Evolutionary conservation across 2,329 filamentous ascomycete genomes (phyloP).

Genomic region (Colletotrichum australisinense): DNA sequence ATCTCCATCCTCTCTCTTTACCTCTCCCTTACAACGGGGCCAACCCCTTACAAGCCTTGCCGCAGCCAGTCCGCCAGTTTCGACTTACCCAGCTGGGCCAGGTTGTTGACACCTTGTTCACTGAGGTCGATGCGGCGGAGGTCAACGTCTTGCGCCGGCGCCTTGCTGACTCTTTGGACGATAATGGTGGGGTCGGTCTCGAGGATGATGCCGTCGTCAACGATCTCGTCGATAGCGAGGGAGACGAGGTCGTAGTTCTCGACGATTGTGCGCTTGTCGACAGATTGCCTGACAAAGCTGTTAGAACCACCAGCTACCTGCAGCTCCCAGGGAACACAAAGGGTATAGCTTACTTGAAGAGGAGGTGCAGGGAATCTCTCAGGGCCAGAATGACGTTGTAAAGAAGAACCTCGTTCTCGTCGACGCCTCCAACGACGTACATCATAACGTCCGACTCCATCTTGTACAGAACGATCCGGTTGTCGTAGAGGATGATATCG

Average conservation of each 20-base stretch:
- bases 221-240: constrained; percentile 93
- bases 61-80: constrained; percentile 92
- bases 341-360: constrained; percentile 82
- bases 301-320: background rate
- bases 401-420: constrained; percentile 97
- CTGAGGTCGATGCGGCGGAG: constrained; percentile 95
- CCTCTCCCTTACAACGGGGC: background rate
- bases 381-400: constrained; percentile 96
- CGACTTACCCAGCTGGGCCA: constrained; percentile 92
- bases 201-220: constrained; percentile 95
- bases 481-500: constrained; percentile 98
- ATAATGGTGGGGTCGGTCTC: constrained; percentile 97
- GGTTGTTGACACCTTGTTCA: constrained; percentile 93
- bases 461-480: constrained; percentile 97
- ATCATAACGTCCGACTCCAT: constrained; percentile 96
- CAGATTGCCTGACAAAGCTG: constrained; percentile 78
- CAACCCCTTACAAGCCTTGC: constrained; percentile 73
- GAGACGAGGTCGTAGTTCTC: constrained; percentile 96
- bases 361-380: constrained; percentile 87
- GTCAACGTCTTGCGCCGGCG: constrained; percentile 90
- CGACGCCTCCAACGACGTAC: constrained; percentile 89
- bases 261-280: constrained; percentile 96
- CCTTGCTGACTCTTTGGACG: constrained; percentile 90
- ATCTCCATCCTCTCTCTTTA: background rate
- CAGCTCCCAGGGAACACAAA: background rate